Conservation (phyloP, 2,329 filamentous ascomycete species). For the Fusarium vanettenii region DNA sequence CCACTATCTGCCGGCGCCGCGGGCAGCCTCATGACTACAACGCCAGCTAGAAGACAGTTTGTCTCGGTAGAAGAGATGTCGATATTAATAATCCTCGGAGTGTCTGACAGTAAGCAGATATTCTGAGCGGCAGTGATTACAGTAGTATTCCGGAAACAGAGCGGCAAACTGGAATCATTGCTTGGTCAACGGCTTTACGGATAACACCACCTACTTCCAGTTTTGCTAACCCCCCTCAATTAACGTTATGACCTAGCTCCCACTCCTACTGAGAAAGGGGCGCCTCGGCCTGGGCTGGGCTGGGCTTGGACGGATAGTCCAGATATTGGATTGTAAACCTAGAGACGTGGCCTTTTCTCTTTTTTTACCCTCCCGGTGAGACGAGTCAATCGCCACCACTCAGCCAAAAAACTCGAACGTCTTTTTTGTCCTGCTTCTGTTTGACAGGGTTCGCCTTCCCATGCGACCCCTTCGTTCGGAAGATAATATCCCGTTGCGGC, state of each 20-base stretch:
- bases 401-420: background rate
- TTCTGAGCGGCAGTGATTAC: background rate
- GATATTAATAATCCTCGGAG: slow-evolving; percentile 21
- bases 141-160: background rate
- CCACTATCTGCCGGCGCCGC: background rate
- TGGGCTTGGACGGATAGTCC: background rate
- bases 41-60: background rate
- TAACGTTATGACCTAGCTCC: background rate
- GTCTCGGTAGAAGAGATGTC: background rate
- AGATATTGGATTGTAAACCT: background rate
- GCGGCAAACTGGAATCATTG: background rate
- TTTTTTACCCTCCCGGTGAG: background rate
- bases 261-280: background rate
- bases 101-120: slow-evolving; percentile 13
- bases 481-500: slow-evolving; percentile 29
- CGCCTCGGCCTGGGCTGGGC: slow-evolving; percentile 4
- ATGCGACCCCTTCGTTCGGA: slow-evolving; percentile 20
- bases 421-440: background rate
- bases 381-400: slow-evolving; percentile 32
- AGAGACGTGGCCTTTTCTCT: slow-evolving; percentile 9
- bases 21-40: background rate
- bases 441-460: background rate
- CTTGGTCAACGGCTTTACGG: background rate
- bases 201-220: background rate
- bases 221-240: background rate